phyloP scores from a whole-genome alignment of 2,329 filamentous ascomycete species.

The Pleoardoris graminearum region DNA sequence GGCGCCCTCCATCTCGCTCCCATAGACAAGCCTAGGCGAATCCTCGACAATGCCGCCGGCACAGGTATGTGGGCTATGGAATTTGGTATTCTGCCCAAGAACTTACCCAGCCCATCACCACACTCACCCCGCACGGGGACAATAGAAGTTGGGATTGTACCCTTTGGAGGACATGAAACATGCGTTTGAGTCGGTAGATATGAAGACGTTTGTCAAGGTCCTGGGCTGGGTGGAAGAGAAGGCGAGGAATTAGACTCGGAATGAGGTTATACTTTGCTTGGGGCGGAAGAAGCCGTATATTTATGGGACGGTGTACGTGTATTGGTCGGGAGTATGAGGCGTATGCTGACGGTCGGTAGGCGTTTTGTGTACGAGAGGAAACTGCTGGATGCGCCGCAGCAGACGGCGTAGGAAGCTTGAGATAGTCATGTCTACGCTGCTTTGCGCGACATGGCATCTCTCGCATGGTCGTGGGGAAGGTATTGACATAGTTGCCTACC shows the following conservation, averaged over 20 bases:
- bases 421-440: neutral
- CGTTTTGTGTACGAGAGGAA: slow-evolving; percentile 19
- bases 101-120: neutral
- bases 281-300: slow-evolving; percentile 18
- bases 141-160: slow-evolving; percentile 50
- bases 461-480: neutral
- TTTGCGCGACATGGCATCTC: neutral
- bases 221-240: slow-evolving; percentile 25
- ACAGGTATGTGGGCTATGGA: slow-evolving; percentile 24
- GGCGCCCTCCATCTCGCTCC: slow-evolving; percentile 18
- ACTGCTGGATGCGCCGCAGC: slow-evolving; percentile 1
- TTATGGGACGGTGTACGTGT: slow-evolving; percentile 21
- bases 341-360: slow-evolving; percentile 11
- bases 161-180: slow-evolving; percentile 24
- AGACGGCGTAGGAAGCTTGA: neutral
- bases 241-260: slow-evolving; percentile 12
- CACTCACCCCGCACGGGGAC: slow-evolving; percentile 30
- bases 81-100: neutral
- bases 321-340: neutral
- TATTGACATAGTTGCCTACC: too few relatives aligned
- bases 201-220: slow-evolving; percentile 23
- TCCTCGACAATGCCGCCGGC: slow-evolving; percentile 28
- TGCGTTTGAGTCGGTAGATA: slow-evolving; percentile 25
- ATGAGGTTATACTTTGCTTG: slow-evolving; percentile 15
- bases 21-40: slow-evolving; percentile 14